Conservation (phyloP, 164 flowering plant genomes). For the Akebia trifoliata region DNA sequence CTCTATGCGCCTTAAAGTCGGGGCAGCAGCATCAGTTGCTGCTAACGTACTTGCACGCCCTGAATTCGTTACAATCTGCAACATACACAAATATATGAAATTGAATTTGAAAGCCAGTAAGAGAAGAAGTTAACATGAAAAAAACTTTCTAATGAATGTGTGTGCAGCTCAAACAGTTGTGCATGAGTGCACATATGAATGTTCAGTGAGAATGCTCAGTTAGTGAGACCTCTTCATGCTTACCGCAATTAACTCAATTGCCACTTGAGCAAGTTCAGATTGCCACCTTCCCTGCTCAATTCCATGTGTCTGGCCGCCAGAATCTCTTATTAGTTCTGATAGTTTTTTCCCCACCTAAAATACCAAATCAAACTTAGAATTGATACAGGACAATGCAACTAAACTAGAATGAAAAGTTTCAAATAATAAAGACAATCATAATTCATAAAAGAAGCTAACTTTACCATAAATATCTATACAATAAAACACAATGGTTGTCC, state of each 20-base stretch:
- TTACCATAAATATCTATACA: too few relatives aligned
- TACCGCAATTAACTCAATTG: constrained; percentile 93
- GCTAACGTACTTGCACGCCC: constrained; percentile 95
- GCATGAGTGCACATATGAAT: not conserved
- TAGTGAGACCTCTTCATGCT: constrained; percentile 20
- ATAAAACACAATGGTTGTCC: too few relatives aligned
- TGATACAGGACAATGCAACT: too few relatives aligned
- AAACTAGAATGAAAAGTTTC: too few relatives aligned
- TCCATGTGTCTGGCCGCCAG: constrained; percentile 72
- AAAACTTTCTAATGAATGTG: too few relatives aligned
- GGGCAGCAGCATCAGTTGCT: constrained; percentile 98
- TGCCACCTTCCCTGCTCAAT: constrained; percentile 93
- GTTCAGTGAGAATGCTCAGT: not conserved
- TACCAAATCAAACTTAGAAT: not conserved
- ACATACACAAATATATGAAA: not conserved
- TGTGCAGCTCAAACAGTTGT: not conserved
- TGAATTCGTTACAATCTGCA: constrained; percentile 89
- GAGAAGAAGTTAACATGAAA: not conserved
- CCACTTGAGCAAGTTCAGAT: constrained; percentile 85
- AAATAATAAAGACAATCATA: too few relatives aligned
- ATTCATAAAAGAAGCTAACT: too few relatives aligned
- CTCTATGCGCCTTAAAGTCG: constrained; percentile 92
- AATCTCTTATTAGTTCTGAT: constrained; percentile 90
- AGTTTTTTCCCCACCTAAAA: constrained; percentile 89
- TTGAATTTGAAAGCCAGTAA: too few relatives aligned